Percentiles rank a stretch among this genome's conserved stretches.
These are phyloP conservation scores for Ilyonectria sp. DNA, from an alignment of 2,329 filamentous ascomycete species.

Conservation along the genomic window DNA sequence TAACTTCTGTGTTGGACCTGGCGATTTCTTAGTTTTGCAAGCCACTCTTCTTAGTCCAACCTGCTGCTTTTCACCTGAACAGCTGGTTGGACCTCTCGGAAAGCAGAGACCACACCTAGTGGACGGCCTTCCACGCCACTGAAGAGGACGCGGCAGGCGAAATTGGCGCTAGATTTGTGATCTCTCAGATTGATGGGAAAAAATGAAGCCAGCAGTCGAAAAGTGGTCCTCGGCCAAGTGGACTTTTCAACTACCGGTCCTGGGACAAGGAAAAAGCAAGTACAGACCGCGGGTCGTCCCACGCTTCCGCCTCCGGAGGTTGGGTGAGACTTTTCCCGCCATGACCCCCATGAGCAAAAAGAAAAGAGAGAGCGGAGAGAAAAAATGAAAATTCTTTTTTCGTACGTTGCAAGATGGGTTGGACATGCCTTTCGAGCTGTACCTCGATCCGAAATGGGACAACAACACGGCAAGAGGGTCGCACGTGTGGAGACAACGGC, in stretches of 20 bases:
- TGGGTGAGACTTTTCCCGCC: constrained; percentile 35
- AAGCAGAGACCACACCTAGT: constrained; percentile 20
- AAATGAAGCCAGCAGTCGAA: constrained; percentile 25
- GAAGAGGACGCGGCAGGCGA: constrained; percentile 24
- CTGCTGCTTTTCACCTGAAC: background rate
- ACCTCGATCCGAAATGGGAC: constrained; percentile 21
- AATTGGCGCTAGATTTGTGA: constrained; percentile 31
- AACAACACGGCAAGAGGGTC: constrained; percentile 23
- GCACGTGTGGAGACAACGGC: constrained; percentile 13
- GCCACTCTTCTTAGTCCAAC: constrained; percentile 10
- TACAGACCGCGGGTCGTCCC: constrained; percentile 36
- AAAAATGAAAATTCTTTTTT: constrained; percentile 33
- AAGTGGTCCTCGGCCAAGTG: constrained; percentile 27
- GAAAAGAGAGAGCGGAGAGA: constrained; percentile 34
- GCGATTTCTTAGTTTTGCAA: constrained; percentile 14
- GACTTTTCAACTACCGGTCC: constrained; percentile 45
- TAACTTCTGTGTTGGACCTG: constrained; percentile 7
- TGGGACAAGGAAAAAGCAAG: constrained; percentile 41
- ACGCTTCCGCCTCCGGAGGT: constrained; percentile 31
- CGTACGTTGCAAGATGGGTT: constrained; percentile 17
- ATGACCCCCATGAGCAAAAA: constrained; percentile 38
- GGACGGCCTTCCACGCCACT: constrained; percentile 23
- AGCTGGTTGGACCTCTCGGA: constrained; percentile 19
- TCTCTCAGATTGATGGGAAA: constrained; percentile 34
- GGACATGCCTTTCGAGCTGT: constrained; percentile 5